Conservation (phyloP, 2,329 filamentous ascomycete genomes). For the Sporothrix protearum region DNA sequence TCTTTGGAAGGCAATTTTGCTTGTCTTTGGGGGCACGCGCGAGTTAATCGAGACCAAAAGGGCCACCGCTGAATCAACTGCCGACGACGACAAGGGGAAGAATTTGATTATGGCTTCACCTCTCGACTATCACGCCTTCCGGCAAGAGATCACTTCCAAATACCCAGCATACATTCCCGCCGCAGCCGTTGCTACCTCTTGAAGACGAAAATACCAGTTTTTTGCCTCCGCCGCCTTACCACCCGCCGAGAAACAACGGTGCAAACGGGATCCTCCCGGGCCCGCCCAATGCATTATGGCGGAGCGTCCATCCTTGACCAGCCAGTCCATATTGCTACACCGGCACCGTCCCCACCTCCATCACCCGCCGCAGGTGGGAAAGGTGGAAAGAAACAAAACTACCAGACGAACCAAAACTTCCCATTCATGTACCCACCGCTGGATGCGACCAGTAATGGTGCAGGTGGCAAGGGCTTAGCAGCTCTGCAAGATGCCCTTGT, state of each 20-base stretch:
- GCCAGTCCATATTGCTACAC: conserved; percentile 97
- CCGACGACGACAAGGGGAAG: conserved; percentile 59
- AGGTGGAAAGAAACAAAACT: conserved; percentile 96
- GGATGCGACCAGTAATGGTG: conserved; percentile 81
- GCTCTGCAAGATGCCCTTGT: conserved; percentile 76
- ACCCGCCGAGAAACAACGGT: conserved; percentile 59
- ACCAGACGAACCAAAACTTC: conserved; percentile 98
- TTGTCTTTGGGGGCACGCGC: conserved; percentile 76
- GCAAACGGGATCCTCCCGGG: conserved; percentile 60
- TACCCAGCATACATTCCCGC: conserved; percentile 95
- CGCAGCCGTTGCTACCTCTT: conserved; percentile 74
- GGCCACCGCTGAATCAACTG: conserved; percentile 61
- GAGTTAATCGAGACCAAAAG: conserved; percentile 72
- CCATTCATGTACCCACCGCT: conserved; percentile 95
- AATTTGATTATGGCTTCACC: conserved; percentile 89
- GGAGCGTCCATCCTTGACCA: conserved; percentile 85
- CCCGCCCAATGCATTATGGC: conserved; percentile 53
- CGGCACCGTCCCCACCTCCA: conserved; percentile 89
- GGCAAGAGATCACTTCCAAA: conserved; percentile 95
- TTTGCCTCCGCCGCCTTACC: conserved; percentile 76
- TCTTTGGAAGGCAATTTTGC: conserved; percentile 85
- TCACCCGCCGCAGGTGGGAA: conserved; percentile 85
- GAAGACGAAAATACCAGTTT: conserved; percentile 90
- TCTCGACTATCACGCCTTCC: conserved; percentile 91
- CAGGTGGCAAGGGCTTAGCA: conserved; percentile 82